phyloP scores from a whole-genome alignment of 2,329 filamentous ascomycete genomes.

The Mycosphaerella arachidis region DNA sequence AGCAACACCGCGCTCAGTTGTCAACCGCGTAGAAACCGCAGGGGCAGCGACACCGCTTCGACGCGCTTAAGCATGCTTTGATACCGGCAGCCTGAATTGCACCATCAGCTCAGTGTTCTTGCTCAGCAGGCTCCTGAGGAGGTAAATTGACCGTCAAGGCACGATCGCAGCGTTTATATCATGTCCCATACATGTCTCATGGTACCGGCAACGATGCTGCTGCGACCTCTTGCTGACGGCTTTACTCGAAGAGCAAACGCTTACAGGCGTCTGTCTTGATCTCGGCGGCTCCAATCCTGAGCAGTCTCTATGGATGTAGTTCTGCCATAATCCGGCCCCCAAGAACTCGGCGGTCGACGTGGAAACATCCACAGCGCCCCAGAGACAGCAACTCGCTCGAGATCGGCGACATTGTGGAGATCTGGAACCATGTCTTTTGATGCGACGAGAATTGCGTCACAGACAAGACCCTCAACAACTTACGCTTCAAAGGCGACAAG shows the following conservation, averaged over 20 bases:
- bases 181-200: no score
- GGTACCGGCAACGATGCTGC: background rate
- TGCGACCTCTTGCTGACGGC: background rate
- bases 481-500: background rate
- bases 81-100: background rate
- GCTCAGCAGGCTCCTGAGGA: background rate
- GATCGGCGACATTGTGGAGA: background rate
- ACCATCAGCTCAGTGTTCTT: background rate
- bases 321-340: background rate
- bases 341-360: background rate
- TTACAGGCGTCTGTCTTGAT: no score
- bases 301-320: background rate
- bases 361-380: background rate
- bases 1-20: background rate
- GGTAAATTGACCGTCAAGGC: background rate
- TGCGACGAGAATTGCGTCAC: background rate
- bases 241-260: background rate
- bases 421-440: background rate
- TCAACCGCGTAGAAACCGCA: background rate
- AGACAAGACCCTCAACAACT: background rate
- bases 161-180: no score
- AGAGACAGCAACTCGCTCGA: background rate
- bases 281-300: background rate
- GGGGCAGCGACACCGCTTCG: background rate
- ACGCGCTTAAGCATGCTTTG: background rate